Evolutionary conservation across 768 basidiomycete species (phyloP), one percentile per base, ranked within the genome.

Genomic region (Boletus barrowsii): DNA sequence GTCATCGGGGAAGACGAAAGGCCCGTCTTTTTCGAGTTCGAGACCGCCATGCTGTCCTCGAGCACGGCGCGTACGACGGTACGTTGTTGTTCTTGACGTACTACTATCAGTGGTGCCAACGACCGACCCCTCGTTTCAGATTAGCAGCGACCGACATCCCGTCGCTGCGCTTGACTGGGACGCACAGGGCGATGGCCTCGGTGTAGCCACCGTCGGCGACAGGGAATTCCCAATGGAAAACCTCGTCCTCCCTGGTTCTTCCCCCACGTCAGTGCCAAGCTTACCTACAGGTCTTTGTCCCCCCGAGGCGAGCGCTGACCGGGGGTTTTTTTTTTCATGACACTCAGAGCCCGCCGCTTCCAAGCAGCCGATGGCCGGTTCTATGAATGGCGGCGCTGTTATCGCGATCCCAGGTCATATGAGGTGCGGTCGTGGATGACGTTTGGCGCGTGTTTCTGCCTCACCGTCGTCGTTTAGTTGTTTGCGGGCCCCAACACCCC

Each of bases 381-480:
- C 47, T 87, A 82, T 56, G 87, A 88, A 69, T 89, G 87, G 87
- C 76, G 85, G 59, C 76, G 79, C 59, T 72, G 74, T 59, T 67
- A 67, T 42, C 75, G 79, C 42, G 73, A 74, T 53, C 72, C 77
- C 15, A 69, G 68, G 58, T 79, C 81, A 14, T 88, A 88, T 66
- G 83, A 88, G 68, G 87, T 87, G 71, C 79, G 72, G 18, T 45
- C 15, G 32, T 42, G 29, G 37, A n/a, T 22, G 15, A 18, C 14
- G 2, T 36, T 35, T n/a, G 13, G 36, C 40, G 20, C 36, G 47
- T 33, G 24, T 51, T 53, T 39, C 4, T n/a, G n/a, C 11, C 50
- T 50, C n/a, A 51, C 18, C 47, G 47, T 57, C 50, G 36, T 13
- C 42, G 46, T 51, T 20, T 62, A 83, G 82, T 64, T 84, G 49